A percentile compares a stretch with the other conserved stretches of the same genome.
These are phyloP conservation scores for Chionographis japonica DNA, from an alignment of 106 monocot genomes.

Conservation along the genomic window DNA sequence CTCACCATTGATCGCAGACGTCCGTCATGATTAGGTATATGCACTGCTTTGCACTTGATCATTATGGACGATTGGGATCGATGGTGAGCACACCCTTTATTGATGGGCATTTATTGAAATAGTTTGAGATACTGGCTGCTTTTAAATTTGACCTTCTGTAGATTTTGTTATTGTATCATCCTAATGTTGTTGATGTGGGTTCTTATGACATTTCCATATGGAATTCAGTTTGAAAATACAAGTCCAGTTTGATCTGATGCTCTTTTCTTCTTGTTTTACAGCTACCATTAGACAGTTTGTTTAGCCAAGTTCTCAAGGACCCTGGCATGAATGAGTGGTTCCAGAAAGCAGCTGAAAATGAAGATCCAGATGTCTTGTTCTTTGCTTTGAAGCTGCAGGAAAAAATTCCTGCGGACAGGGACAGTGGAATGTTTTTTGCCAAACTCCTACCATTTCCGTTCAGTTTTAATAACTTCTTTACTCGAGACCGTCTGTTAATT, in stretches of 20 bases:
- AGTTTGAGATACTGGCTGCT: too few species aligned
- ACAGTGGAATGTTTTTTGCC: constrained; percentile 38
- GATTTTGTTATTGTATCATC: too few species aligned
- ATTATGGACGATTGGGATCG: too few species aligned
- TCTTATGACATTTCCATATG: background rate
- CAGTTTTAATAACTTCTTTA: constrained; percentile 60
- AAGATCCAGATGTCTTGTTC: constrained; percentile 85
- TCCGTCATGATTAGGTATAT: too few species aligned
- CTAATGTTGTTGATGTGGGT: background rate
- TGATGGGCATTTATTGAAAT: too few species aligned
- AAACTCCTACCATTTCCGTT: constrained; percentile 68
- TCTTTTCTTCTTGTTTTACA: constrained; percentile 35
- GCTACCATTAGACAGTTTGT: constrained; percentile 69
- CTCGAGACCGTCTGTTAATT: constrained; percentile 59
- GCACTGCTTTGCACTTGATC: too few species aligned
- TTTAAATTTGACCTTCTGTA: too few species aligned
- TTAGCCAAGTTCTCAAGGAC: constrained; percentile 43
- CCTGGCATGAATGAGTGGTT: constrained; percentile 64
- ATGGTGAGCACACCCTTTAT: too few species aligned
- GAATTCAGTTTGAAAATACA: background rate
- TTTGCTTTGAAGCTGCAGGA: constrained; percentile 87
- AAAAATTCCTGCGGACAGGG: constrained; percentile 27
- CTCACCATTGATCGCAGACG: too few species aligned
- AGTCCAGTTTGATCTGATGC: constrained; percentile 18
- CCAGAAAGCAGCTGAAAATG: constrained; percentile 50